phyloP scores from a whole-genome alignment of 768 basidiomycete species.

The Rhodotorula diobovata region DNA sequence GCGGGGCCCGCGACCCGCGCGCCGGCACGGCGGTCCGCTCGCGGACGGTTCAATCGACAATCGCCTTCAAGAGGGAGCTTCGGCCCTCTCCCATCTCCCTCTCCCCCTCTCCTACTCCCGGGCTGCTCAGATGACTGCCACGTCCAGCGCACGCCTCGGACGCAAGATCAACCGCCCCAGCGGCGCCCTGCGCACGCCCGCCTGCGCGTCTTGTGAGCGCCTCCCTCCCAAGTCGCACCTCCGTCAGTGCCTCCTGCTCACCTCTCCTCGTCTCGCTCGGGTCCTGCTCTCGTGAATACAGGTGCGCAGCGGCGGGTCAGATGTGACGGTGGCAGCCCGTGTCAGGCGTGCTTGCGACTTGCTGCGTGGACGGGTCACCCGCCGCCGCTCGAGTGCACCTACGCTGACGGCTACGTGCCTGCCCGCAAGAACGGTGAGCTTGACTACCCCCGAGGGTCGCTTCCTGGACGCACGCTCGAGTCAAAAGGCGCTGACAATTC shows the following conservation, averaged over 20 bases:
- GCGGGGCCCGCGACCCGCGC: too few relatives aligned
- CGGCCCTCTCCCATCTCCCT: too few relatives aligned
- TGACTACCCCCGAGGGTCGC: not conserved
- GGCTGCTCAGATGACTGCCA: not conserved
- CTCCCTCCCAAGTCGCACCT: not conserved
- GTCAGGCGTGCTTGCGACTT: slow-evolving; percentile 19
- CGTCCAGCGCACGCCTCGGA: not conserved
- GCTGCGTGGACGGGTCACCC: slow-evolving; percentile 29
- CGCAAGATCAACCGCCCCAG: slow-evolving; percentile 18
- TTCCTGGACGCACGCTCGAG: too few relatives aligned
- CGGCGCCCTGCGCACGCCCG: slow-evolving; percentile 5
- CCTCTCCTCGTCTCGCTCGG: not conserved
- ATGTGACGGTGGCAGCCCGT: slow-evolving; percentile 17
- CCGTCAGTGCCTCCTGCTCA: not conserved
- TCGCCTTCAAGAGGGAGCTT: too few relatives aligned
- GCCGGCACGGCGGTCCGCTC: too few relatives aligned
- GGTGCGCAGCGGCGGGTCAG: slow-evolving; percentile 14
- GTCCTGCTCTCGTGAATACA: not conserved
- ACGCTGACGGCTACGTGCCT: slow-evolving; percentile 6
- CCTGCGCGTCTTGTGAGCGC: slow-evolving; percentile 12
- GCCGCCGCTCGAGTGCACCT: slow-evolving; percentile 12
- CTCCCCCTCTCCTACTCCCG: not conserved
- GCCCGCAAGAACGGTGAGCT: not conserved
- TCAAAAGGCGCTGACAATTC: too few relatives aligned
- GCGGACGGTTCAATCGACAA: too few relatives aligned